A percentile compares a stretch with the other conserved stretches of the same genome.
Conservation (phyloP, 2,329 filamentous ascomycete genomes). For the Alternaria panax region DNA sequence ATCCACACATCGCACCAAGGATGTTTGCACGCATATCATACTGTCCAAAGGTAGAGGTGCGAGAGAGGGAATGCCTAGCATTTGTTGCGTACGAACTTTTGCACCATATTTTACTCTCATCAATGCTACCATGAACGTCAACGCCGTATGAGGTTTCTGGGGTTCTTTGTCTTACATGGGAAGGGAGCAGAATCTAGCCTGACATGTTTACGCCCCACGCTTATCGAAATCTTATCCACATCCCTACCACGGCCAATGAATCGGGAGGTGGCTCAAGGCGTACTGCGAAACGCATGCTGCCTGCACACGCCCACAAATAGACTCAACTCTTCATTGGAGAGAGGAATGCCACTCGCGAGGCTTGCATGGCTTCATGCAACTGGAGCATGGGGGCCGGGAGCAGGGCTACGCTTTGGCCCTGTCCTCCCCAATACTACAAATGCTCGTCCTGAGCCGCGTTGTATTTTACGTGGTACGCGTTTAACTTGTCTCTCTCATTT, state of each 20-base stretch:
- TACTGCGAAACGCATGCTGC: neutral
- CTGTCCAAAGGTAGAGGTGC: neutral
- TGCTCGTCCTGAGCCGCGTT: neutral
- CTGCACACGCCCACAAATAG: neutral
- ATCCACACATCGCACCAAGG: neutral
- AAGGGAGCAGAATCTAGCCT: neutral
- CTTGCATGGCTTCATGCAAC: neutral
- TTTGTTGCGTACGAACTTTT: neutral
- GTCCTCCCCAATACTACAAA: neutral
- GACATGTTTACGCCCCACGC: neutral
- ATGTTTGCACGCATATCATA: neutral
- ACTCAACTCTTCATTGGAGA: neutral
- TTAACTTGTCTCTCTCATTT: neutral
- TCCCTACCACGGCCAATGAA: neutral
- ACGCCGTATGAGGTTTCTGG: neutral
- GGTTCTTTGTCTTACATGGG: neutral
- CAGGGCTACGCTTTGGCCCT: constrained; percentile 1
- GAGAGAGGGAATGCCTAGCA: neutral
- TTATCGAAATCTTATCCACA: neutral
- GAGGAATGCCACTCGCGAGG: neutral
- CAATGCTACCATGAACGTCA: neutral
- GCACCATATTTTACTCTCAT: neutral
- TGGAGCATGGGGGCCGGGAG: neutral
- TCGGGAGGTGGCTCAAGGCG: neutral
- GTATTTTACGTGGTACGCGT: neutral